A percentile compares a stretch with the other conserved stretches of the same genome.
Evolutionary conservation across 768 basidiomycete species (phyloP).

Genomic region (Tricholoma hemisulphureum): DNA sequence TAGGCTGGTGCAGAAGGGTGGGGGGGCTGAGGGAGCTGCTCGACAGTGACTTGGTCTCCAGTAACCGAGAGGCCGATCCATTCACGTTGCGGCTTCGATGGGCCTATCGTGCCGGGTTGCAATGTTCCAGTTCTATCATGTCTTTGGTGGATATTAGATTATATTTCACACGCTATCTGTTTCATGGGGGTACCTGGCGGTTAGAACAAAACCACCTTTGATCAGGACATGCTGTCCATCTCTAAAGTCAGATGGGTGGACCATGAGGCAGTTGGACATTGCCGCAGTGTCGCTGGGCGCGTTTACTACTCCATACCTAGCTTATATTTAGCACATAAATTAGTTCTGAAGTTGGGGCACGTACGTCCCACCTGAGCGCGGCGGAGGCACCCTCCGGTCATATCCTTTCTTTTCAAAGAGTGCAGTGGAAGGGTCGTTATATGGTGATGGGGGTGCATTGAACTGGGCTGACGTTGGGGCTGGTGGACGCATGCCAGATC

Average conservation of each 20-base stretch:
- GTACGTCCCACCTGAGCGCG: conserved; percentile 31
- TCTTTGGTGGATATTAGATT: conserved; percentile 35
- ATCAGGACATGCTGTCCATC: conserved; percentile 73
- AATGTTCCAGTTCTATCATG: conserved; percentile 79
- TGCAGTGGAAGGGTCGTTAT: conserved; percentile 51
- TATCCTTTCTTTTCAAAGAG: conserved; percentile 51
- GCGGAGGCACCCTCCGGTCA: conserved; percentile 38
- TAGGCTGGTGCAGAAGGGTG: conserved; percentile 54
- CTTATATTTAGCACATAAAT: background rate
- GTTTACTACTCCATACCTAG: conserved; percentile 55
- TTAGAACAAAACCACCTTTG: conserved; percentile 69
- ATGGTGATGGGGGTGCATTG: conserved; percentile 35
- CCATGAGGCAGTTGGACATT: conserved; percentile 77
- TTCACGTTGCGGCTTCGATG: conserved; percentile 74
- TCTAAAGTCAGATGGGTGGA: conserved; percentile 73
- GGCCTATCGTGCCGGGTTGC: conserved; percentile 67
- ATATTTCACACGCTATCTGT: background rate
- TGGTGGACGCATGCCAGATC: conserved; percentile 34
- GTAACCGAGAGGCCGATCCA: conserved; percentile 84
- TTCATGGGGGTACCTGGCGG: conserved; percentile 58
- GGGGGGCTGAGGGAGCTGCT: conserved; percentile 55
- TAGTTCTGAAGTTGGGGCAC: background rate
- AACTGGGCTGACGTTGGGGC: conserved; percentile 44
- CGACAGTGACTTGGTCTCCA: conserved; percentile 75
- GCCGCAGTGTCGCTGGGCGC: conserved; percentile 70